Evolutionary conservation across 1,139 yeast species (phyloP).

Genomic region (Kodamaea sp.): DNA sequence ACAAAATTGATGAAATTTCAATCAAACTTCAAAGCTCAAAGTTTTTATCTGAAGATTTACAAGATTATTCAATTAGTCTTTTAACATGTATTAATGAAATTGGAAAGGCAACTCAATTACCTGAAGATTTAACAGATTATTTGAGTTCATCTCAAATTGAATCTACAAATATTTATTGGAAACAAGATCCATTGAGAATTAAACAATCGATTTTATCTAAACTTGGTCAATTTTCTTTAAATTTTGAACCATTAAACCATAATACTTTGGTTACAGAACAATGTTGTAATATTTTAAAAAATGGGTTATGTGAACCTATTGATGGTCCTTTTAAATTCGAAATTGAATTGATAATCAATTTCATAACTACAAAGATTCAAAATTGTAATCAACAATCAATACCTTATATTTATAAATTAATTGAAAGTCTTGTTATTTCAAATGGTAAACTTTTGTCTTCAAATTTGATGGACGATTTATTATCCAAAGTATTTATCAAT

Average conservation of each 20-base stretch:
- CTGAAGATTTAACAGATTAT: conserved; percentile 51
- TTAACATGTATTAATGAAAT: conserved; percentile 61
- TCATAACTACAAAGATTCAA: conserved; percentile 38
- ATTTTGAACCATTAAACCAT: conserved; percentile 27
- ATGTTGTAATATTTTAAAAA: conserved; percentile 53
- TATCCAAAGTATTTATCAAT: conserved; percentile 29
- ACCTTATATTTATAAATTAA: conserved; percentile 38
- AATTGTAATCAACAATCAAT: conserved; percentile 28
- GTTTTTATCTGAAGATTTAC: conserved; percentile 14
- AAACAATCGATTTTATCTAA: conserved; percentile 38
- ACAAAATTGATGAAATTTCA: conserved; percentile 20
- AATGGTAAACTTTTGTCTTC: conserved; percentile 25
- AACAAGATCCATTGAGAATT: conserved; percentile 39
- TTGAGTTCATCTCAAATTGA: conserved; percentile 26
- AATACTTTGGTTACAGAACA: conserved; percentile 50
- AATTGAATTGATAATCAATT: conserved; percentile 40
- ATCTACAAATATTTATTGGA: conserved; percentile 29
- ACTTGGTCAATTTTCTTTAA: conserved; percentile 42
- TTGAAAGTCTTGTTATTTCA: conserved; percentile 40
- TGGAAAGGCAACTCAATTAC: conserved; percentile 62
- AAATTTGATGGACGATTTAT: conserved; percentile 25
- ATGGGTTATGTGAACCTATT: conserved; percentile 51
- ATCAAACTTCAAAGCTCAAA: conserved; percentile 4
- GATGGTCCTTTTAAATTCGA: conserved; percentile 60
- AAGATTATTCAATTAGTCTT: conserved; percentile 51